Evolutionary conservation across 108 stramenopile genomes (phyloP).

Genomic region (Cyclotella choctawhatcheeana): DNA sequence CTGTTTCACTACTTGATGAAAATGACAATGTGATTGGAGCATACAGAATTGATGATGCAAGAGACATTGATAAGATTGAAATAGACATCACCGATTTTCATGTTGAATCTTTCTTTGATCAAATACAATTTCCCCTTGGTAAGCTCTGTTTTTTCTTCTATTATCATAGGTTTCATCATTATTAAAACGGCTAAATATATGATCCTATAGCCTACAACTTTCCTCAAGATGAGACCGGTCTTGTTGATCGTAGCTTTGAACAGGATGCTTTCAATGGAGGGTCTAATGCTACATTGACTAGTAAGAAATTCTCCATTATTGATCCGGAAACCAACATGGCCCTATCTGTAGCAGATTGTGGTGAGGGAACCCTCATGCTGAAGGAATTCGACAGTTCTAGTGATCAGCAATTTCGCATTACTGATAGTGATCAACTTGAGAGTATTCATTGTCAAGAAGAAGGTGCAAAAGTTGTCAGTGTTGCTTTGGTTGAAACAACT

Average conservation of each 20-base stretch:
- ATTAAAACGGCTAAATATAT: too few species aligned
- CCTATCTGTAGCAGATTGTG: neutral
- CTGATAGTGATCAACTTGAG: neutral
- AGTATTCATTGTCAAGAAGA: neutral
- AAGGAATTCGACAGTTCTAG: neutral
- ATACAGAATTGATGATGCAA: too few species aligned
- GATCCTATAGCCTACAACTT: neutral
- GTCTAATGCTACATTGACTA: neutral
- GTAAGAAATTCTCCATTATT: neutral
- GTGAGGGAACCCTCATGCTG: neutral
- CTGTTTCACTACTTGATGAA: too few species aligned
- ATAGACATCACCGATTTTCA: neutral
- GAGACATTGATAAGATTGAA: too few species aligned
- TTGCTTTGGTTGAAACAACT: too few species aligned
- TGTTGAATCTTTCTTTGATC: neutral
- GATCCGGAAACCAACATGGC: neutral
- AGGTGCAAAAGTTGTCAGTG: too few species aligned
- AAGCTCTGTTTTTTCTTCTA: too few species aligned
- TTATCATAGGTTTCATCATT: too few species aligned
- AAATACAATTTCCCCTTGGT: neutral
- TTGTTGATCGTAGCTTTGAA: neutral
- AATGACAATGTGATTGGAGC: too few species aligned
- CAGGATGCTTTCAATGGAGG: neutral
- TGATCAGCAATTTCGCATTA: neutral
- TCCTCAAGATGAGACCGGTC: neutral